Percentiles rank a stretch among this genome's conserved stretches.
Evolutionary conservation across 2,329 filamentous ascomycete genomes (phyloP).

Genomic region (Trichothecium roseum): DNA sequence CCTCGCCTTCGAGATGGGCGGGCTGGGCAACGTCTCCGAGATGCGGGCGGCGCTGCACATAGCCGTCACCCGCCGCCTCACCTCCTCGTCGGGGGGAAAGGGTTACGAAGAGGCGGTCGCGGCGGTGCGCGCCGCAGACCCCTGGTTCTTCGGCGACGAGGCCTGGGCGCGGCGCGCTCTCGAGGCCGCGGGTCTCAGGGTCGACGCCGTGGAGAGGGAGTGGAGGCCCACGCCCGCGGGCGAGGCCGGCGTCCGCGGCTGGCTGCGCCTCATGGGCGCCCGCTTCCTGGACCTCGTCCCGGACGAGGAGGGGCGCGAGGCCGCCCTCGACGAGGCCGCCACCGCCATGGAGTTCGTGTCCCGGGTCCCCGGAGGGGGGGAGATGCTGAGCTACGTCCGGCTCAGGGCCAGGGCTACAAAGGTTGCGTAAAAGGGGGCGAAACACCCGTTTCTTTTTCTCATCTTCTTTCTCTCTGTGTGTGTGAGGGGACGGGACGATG

Average conservation of each 20-base stretch:
- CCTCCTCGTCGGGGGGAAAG: no score
- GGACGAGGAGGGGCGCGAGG: conserved; percentile 36
- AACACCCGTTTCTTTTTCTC: no score
- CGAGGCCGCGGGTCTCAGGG: conserved; percentile 33
- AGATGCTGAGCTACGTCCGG: conserved; percentile 43
- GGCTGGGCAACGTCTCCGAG: conserved; percentile 57
- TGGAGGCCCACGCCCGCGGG: conserved; percentile 54
- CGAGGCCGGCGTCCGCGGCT: conserved; percentile 51
- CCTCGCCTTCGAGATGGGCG: conserved; percentile 64
- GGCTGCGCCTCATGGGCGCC: conserved; percentile 54
- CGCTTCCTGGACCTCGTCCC: conserved; percentile 44
- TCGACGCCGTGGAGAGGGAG: conserved; percentile 48
- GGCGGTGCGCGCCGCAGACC: conserved; percentile 38
- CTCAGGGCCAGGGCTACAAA: conserved; percentile 38
- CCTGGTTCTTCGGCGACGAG: conserved; percentile 66
- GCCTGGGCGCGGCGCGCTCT: conserved; percentile 40
- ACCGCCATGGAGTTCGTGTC: conserved; percentile 45
- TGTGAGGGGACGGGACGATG: no score
- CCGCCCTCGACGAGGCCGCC: conserved; percentile 40
- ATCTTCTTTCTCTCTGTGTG: no score
- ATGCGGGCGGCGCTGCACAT: conserved; percentile 47
- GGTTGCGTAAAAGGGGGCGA: conserved; percentile 5
- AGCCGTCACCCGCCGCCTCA: conserved; percentile 39
- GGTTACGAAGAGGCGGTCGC: conserved; percentile 29
- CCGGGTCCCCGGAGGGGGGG: conserved; percentile 44